phyloP scores from a whole-genome alignment of 129 eudicot species.

The Kitagawia praeruptora region DNA sequence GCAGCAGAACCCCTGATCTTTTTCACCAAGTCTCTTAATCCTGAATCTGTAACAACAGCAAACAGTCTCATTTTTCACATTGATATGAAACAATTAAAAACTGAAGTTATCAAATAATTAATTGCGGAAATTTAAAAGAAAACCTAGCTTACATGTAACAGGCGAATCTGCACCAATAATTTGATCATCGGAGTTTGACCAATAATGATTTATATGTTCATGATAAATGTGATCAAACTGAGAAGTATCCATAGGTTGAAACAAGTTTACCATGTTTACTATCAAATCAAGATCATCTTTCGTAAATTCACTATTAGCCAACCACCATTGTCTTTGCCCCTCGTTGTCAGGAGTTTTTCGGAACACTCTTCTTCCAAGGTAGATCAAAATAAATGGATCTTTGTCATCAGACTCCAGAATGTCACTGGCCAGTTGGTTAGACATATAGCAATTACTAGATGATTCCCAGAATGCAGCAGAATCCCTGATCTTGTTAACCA shows the following conservation, averaged over 20 bases:
- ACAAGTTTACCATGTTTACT: neutral
- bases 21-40: neutral
- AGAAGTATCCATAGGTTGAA: neutral
- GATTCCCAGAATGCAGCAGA: neutral
- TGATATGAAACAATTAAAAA: neutral
- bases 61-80: neutral
- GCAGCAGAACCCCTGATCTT: neutral
- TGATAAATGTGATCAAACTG: neutral
- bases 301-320: neutral
- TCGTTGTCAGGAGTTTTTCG: constrained; percentile 4
- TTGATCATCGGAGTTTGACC: neutral
- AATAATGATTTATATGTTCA: neutral
- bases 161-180: neutral
- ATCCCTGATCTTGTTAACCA: neutral
- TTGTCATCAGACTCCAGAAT: neutral
- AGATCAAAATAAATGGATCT: neutral
- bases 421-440: neutral
- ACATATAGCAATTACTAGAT: neutral
- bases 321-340: neutral
- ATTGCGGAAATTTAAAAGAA: too few species aligned
- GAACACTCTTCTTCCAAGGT: neutral
- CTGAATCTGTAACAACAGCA: neutral
- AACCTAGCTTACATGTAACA: neutral
- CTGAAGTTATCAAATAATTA: too few species aligned
- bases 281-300: neutral